Percentiles rank a stretch among this genome's conserved stretches.
Conservation (phyloP, 2,329 filamentous ascomycete genomes). For the Cercospora nicotianae region DNA sequence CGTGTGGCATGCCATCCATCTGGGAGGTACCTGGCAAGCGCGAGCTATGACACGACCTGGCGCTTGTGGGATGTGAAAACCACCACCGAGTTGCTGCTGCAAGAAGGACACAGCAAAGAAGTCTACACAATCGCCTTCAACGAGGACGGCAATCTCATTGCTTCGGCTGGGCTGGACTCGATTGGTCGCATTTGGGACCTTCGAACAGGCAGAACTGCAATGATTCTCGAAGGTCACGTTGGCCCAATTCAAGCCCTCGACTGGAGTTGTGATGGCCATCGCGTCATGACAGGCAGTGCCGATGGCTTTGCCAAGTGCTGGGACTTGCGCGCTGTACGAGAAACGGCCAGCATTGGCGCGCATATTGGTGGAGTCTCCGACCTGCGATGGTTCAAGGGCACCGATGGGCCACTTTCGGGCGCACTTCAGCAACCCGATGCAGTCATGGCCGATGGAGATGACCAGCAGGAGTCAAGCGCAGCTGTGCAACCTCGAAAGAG, state of each 20-base stretch:
- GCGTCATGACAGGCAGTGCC: constrained; percentile 87
- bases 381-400: constrained; percentile 87
- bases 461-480: constrained; percentile 1
- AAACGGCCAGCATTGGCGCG: constrained; percentile 81
- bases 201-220: constrained; percentile 86
- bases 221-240: constrained; percentile 92
- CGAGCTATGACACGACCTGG: constrained; percentile 96
- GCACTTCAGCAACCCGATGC: constrained; percentile 52
- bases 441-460: constrained; percentile 28
- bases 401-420: constrained; percentile 69
- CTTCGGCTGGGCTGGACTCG: constrained; percentile 89
- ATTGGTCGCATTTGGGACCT: constrained; percentile 96
- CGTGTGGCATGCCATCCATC: constrained; percentile 94
- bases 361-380: constrained; percentile 91
- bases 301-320: constrained; percentile 98
- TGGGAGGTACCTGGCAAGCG: constrained; percentile 83
- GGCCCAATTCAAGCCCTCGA: constrained; percentile 91
- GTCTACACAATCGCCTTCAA: constrained; percentile 92
- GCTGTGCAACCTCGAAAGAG: constrained; percentile 68
- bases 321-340: constrained; percentile 88
- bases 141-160: constrained; percentile 82
- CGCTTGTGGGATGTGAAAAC: constrained; percentile 91
- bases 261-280: constrained; percentile 87
- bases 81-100: constrained; percentile 77
- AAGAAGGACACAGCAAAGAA: constrained; percentile 92